Conservation (phyloP, 768 basidiomycete genomes). For the Tubosaeta brunneosetosa region DNA sequence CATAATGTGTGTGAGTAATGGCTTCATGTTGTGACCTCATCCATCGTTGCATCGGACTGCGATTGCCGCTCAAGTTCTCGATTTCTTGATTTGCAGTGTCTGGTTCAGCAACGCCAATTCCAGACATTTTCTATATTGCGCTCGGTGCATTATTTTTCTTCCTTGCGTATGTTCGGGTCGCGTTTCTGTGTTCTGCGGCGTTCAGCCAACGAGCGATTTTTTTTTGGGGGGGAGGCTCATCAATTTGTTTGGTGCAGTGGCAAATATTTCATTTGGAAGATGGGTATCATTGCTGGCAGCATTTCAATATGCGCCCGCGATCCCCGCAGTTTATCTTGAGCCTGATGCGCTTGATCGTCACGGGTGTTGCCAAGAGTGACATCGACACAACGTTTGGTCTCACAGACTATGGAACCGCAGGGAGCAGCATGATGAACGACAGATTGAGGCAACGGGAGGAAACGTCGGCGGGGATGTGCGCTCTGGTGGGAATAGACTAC, state of each 20-base stretch:
- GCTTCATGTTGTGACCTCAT: not conserved
- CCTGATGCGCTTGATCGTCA: not conserved
- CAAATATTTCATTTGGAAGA: not conserved
- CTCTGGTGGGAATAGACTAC: too few species aligned
- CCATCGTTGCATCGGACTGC: too few species aligned
- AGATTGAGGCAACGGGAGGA: not conserved
- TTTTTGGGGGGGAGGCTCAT: not conserved
- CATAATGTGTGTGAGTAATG: not conserved
- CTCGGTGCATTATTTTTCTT: not conserved
- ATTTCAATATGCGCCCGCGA: not conserved
- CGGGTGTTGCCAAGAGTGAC: not conserved
- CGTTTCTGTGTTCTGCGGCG: too few species aligned
- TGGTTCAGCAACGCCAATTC: not conserved
- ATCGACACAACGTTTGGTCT: not conserved
- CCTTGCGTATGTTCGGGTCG: not conserved
- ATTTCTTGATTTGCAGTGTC: not conserved
- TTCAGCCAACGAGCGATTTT: not conserved
- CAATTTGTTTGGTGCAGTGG: not conserved
- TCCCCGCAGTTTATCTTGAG: not conserved
- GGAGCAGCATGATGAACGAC: not conserved
- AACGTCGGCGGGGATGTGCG: not conserved
- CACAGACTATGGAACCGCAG: too few species aligned
- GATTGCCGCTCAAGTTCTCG: not conserved
- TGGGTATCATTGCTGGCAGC: not conserved
- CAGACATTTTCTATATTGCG: not conserved